Evolutionary conservation across 768 basidiomycete genomes (phyloP), one percentile per base, ranked within the genome.

Genomic region (Termitomyces sp.): DNA sequence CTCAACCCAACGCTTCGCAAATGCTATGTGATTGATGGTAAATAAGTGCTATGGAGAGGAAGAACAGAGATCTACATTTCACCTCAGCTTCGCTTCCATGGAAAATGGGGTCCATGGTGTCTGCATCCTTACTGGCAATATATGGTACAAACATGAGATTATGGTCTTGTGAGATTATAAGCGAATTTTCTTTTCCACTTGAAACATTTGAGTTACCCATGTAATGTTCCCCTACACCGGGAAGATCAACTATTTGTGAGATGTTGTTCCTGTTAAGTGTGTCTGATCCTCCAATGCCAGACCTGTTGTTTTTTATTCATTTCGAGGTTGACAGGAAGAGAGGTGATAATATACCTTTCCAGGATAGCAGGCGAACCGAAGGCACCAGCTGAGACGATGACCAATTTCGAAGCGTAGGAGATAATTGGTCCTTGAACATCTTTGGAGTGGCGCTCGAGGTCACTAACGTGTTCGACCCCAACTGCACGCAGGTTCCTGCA

Each of bases 221-320:
- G 50, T 81, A 83, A 60, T 90, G 81, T 65, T 87, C 85, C 9
- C 91, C 90, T 0, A 94, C 90, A 13, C 86, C 86, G 3, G 88
- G 87, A n/a, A 91, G 78, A 55, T 89, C 83, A 12, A 88, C 76
- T 29, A 82, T 50, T 57, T 76, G 72, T 5, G 69, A 62, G 34
- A 92, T 77, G 6, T 74, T 74, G 54, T 79, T 70, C 29, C 69
- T 71, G 41, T 77, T 64, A 34, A 91, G 71, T 41, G 86, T 61
- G 0, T 69, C 65, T 3, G 67, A 62, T 0, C 79, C 74, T 2
- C 90, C 91, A 56, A 94, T 86, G 3, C 91, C 88, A 0, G 86
- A 87, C 31, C 72, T 73, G 44, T 41, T 12, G 20, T 72, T 47
- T 32, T 12, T 37, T 18, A 29, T 29, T 29, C 6, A 29, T 29